phyloP scores from a whole-genome alignment of 176 grass and related monocot species.

The Alopecurus myosuroides region DNA sequence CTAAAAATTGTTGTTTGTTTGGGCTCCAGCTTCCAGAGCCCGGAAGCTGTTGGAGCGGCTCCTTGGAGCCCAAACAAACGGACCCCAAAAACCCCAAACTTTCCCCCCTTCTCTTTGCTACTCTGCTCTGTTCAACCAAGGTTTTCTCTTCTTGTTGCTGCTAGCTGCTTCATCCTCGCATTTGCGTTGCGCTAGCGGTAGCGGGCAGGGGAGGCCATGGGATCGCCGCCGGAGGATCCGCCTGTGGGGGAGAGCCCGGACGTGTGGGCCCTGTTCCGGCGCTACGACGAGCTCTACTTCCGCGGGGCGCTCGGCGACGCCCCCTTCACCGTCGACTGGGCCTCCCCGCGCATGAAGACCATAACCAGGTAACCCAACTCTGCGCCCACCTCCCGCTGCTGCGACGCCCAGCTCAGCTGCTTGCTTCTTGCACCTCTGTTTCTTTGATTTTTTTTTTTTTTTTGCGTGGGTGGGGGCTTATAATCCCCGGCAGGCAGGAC shows the following conservation, averaged over 20 bases:
- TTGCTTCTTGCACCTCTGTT: background rate
- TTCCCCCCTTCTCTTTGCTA: too few species aligned
- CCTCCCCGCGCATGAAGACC: background rate
- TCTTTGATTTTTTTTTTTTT: too few species aligned
- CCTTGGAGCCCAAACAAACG: too few species aligned
- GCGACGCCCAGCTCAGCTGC: too few species aligned
- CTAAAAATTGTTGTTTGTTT: too few species aligned
- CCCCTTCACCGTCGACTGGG: conserved; percentile 46
- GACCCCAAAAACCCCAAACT: too few species aligned
- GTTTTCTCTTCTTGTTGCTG: background rate
- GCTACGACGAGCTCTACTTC: conserved; percentile 74
- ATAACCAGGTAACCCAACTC: background rate
- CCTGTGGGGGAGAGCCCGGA: conserved; percentile 43
- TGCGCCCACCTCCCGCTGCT: background rate
- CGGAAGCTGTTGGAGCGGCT: too few species aligned
- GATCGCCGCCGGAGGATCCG: background rate
- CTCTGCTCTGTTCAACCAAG: too few species aligned
- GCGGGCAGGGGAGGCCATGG: conserved; percentile 6
- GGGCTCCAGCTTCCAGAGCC: too few species aligned
- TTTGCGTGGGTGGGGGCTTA: too few species aligned
- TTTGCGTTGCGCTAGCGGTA: too few species aligned
- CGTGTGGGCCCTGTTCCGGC: conserved; percentile 39
- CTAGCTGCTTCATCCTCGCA: background rate
- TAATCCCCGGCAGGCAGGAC: too few species aligned
- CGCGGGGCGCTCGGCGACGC: conserved; percentile 33